Percentiles rank a stretch among this genome's conserved stretches.
These are phyloP conservation scores for Aspergillaceae sp. DNA, from an alignment of 2,329 filamentous ascomycete species.

Conservation along the genomic window DNA sequence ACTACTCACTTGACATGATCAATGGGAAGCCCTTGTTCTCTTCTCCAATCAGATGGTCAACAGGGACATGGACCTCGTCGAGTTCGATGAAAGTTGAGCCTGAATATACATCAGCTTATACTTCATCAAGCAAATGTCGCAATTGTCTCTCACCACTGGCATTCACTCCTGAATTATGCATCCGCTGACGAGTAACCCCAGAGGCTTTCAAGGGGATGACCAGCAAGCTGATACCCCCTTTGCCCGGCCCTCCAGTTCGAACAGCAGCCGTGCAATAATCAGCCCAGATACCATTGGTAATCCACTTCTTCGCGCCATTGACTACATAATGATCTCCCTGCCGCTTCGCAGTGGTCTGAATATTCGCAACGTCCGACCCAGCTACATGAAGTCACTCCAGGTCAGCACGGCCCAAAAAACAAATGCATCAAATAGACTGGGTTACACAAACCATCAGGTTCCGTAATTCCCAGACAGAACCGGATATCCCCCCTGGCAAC, in stretches of 20 bases:
- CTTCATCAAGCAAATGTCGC: not conserved
- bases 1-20: constrained; percentile 54
- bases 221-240: constrained; percentile 54
- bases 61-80: constrained; percentile 62
- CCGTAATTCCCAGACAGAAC: constrained; percentile 58
- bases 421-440: not conserved
- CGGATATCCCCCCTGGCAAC: constrained; percentile 51
- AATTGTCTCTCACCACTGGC: constrained; percentile 44
- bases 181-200: constrained; percentile 45
- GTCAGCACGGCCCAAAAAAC: constrained; percentile 4
- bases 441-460: constrained; percentile 43
- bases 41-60: constrained; percentile 58
- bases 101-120: constrained; percentile 1
- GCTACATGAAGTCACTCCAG: constrained; percentile 22
- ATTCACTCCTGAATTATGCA: constrained; percentile 59
- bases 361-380: constrained; percentile 56
- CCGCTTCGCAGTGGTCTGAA: constrained; percentile 51
- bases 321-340: constrained; percentile 50
- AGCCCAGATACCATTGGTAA: constrained; percentile 54
- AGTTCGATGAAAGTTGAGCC: constrained; percentile 58
- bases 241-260: constrained; percentile 52
- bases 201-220: constrained; percentile 58
- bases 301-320: constrained; percentile 63
- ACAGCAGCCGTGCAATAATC: constrained; percentile 54
- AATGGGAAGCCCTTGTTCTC: constrained; percentile 65